Conservation (phyloP, 768 basidiomycete species). For the Thelephora ganbajun region DNA sequence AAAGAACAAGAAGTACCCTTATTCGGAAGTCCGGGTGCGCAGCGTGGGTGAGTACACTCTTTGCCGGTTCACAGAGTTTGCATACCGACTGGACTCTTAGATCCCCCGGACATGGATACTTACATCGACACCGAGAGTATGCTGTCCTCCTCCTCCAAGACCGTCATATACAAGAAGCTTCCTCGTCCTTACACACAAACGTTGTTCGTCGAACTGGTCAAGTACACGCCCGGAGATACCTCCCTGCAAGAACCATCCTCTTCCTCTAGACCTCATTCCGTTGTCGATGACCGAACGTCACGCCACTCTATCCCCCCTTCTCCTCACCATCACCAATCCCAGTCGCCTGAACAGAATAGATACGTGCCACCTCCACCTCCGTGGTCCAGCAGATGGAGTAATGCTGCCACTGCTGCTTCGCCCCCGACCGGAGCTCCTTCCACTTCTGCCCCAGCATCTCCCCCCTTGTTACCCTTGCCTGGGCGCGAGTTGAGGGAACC, state of each 20-base stretch:
- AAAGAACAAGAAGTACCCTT: slow-evolving; percentile 56
- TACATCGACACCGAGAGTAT: slow-evolving; percentile 66
- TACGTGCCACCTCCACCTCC: slow-evolving; percentile 24
- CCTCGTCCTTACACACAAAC: slow-evolving; percentile 50
- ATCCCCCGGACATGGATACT: slow-evolving; percentile 35
- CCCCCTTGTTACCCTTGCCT: slow-evolving; percentile 2
- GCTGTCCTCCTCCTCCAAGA: slow-evolving; percentile 61
- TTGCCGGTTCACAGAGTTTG: background rate
- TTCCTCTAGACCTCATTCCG: slow-evolving; percentile 3
- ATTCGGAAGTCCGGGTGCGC: slow-evolving; percentile 64
- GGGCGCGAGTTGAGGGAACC: slow-evolving; percentile 6
- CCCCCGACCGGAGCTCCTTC: slow-evolving; percentile 12
- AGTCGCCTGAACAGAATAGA: slow-evolving; percentile 2
- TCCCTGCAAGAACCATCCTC: slow-evolving; percentile 3
- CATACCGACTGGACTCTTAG: slow-evolving; percentile 12
- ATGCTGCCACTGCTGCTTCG: slow-evolving; percentile 15
- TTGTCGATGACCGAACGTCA: slow-evolving; percentile 14
- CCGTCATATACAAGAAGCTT: slow-evolving; percentile 55
- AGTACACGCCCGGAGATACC: slow-evolving; percentile 34
- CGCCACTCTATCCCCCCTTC: slow-evolving; percentile 25
- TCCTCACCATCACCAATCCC: slow-evolving; percentile 10
- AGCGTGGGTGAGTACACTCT: slow-evolving; percentile 34
- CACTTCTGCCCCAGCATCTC: slow-evolving; percentile 6
- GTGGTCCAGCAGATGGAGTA: slow-evolving; percentile 21
- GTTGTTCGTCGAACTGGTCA: slow-evolving; percentile 61